phyloP scores from a whole-genome alignment of 1,139 yeast species.

The Arxiozyma heterogenica region DNA sequence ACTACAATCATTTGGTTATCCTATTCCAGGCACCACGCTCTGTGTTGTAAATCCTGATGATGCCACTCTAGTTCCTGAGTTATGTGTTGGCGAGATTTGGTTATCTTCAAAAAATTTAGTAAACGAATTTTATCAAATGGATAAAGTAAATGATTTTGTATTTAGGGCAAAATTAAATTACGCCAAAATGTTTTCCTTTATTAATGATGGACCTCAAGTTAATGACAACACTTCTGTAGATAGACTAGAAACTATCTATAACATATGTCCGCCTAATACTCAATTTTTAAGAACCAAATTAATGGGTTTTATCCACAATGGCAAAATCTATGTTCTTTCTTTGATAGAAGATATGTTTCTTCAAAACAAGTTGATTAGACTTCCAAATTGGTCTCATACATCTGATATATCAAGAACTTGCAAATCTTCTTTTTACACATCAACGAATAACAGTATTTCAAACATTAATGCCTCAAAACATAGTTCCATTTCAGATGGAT shows the following conservation, averaged over 20 bases:
- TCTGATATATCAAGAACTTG: conserved; percentile 21
- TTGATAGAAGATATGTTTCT: conserved; percentile 85
- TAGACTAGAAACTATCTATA: conserved; percentile 23
- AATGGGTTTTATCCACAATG: conserved; percentile 78
- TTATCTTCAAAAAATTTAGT: conserved; percentile 35
- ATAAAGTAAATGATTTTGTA: conserved; percentile 29
- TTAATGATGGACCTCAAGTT: conserved; percentile 7
- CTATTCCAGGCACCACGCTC: conserved; percentile 85
- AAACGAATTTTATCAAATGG: conserved; percentile 31
- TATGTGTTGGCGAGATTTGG: conserved; percentile 97
- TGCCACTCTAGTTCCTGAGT: conserved; percentile 76
- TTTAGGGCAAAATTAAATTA: conserved; percentile 29
- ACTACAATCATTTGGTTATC: conserved; percentile 89
- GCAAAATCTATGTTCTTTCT: conserved; percentile 82
- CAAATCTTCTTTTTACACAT: not conserved
- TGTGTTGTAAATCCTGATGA: conserved; percentile 90
- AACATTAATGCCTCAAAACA: not conserved
- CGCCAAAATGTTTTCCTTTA: conserved; percentile 23
- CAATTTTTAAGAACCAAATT: conserved; percentile 81
- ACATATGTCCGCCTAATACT: conserved; percentile 23
- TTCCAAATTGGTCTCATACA: conserved; percentile 31
- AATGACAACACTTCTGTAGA: conserved; percentile 12
- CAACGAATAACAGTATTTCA: not conserved
- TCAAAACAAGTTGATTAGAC: conserved; percentile 51
- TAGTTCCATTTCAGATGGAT: not conserved